Evolutionary conservation across 2,329 filamentous ascomycete genomes (phyloP), one percentile per base, ranked within the genome.

Genomic region (Tricladium varicosporioides): DNA sequence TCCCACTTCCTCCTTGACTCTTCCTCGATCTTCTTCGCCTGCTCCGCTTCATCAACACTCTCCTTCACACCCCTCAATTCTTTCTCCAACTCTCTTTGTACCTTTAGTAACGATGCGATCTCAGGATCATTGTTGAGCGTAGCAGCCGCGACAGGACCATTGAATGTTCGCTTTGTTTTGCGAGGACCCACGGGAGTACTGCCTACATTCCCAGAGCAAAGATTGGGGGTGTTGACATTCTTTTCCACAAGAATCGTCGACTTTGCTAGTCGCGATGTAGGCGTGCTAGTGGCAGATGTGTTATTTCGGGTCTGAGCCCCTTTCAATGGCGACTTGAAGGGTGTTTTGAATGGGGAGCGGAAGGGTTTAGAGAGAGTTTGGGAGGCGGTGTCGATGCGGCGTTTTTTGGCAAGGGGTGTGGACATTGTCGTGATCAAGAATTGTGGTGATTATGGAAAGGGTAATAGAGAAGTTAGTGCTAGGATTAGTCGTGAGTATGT

Each of bases 311-410:
- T 2, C 55, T 48, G 40, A 42, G 32, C 40, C 13, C 36, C 52
- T 43, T 63, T 62, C 18, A 62, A 42, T 5, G 64, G 65, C 10
- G 66, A 64, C 57, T 67, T 64, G 48, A 63, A 59, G 27, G 76
- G 74, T 40, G 75, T 78, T 63, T 80, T 81, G 59, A 88, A 79
- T 13, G 87, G 88, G 47, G 88, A 90, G 63, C 86, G 85, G 74
- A 91, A 91, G 0, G 88, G 88, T 68, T 86, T 88, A 60, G 80
- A 80, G 48, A 90, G 79, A 5, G 80, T 80, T n/a, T 76, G 77
- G 18, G 78, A 73, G 42, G 82, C 79, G 46, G 79, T 74, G 57
- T 86, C 79, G 60, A 87, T 74, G 62, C 84, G 82, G 59, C 86
- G 84, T 50, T 85, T 82, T 74, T 89, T 89, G 56, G 76, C 76